These are phyloP conservation scores for Xylariaceae sp. DNA, from an alignment of 2,329 filamentous ascomycete species.

Conservation along the genomic window DNA sequence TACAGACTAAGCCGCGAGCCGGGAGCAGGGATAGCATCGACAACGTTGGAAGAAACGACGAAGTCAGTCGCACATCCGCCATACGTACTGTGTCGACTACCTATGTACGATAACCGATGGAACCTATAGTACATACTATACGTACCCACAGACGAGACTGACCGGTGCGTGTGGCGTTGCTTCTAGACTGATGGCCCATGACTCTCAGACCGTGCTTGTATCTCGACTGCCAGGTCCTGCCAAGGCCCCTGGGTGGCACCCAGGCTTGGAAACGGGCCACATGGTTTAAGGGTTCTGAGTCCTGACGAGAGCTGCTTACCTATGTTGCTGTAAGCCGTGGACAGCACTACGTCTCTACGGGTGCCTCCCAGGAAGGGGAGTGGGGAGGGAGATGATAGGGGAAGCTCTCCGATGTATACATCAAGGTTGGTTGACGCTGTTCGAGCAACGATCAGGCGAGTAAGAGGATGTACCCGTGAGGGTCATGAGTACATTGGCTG, in stretches of 20 bases:
- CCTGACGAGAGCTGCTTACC: neutral
- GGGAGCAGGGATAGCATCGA: constrained; percentile 34
- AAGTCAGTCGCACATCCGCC: constrained; percentile 21
- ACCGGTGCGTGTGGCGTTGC: constrained; percentile 26
- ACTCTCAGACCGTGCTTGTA: constrained; percentile 7
- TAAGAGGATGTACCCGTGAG: too few relatives aligned
- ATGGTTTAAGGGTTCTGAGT: constrained; percentile 32
- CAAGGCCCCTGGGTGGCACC: constrained; percentile 18
- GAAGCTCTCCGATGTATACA: too few relatives aligned
- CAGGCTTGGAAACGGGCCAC: constrained; percentile 24
- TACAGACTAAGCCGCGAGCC: constrained; percentile 36
- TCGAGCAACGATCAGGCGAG: too few relatives aligned
- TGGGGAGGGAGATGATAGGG: too few relatives aligned
- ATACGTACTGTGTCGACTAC: constrained; percentile 8
- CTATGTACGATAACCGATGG: too few relatives aligned
- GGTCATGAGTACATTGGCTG: too few relatives aligned
- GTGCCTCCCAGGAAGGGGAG: too few relatives aligned
- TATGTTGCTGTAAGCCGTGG: constrained; percentile 3
- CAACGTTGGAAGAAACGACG: constrained; percentile 27
- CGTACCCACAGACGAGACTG: constrained; percentile 24
- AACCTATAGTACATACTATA: neutral
- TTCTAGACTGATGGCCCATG: constrained; percentile 19
- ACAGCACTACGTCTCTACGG: neutral
- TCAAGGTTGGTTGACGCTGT: too few relatives aligned
- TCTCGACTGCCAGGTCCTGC: constrained; percentile 20